Base-by-base conservation (phyloP, 2,329 filamentous ascomycete genomes). In the Cytospora chrysosperma region DNA sequence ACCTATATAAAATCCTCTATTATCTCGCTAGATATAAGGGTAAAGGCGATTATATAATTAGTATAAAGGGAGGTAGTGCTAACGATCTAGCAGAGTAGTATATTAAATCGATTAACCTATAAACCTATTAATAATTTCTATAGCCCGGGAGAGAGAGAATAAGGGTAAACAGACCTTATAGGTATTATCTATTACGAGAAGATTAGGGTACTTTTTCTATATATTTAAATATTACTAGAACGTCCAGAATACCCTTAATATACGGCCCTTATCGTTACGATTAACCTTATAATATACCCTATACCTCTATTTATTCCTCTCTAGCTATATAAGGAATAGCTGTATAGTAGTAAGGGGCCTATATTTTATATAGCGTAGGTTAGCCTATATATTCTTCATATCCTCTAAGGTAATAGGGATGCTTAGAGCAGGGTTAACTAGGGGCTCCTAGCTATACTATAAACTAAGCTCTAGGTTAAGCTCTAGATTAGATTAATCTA, bases 21-120 rank as follows among this genome's bases (percentile, higher is more conserved):
- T 4, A 13, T 54, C n/a, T 54, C 51, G 9, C 51, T 17, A 5
- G 12, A 54, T 17, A n/a, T 53, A 30, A 53, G 24, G 26, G 51
- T 30, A 54, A 54, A 54, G n/a, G 51, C 51, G 24, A 54, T n/a
- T n/a, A 12, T 8, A 32, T 30, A 54, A 17, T 54, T 54, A 3
- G 15, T 54, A 54, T 54, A 54, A 17, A 54, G 12, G 12, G 51
- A 32, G 26, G 26, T 54, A 30, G 26, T 54, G 17, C 51, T 10
- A 7, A 32, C 32, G 32, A 54, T 32, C 26, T 54, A 54, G 6
- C 9, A 54, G n/a, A 54, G 17, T 17, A 9, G 27, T 54, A 54
- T 54, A 54, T 54, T 54, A 32, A 54, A 54, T 1, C 26, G 26
- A n/a, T 54, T 54, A 54, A 54, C 51, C 12, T 54, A 54, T 28